These are phyloP conservation scores for Golubevia pallescens DNA, from an alignment of 1,284 basidiomycete species.

Conservation along the genomic window DNA sequence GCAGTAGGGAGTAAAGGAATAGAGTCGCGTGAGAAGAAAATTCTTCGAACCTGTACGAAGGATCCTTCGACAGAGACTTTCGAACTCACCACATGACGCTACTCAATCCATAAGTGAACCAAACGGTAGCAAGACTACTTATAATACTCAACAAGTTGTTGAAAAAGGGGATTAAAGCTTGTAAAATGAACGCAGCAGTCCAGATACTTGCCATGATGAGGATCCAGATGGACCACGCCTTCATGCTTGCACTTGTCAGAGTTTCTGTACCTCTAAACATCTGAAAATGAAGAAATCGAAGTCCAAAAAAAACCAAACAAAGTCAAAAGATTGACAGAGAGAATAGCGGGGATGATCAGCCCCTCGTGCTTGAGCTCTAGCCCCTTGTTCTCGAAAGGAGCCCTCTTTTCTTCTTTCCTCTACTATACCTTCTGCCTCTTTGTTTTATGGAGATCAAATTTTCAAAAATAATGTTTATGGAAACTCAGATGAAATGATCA, in stretches of 20 bases:
- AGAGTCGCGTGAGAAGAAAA: too few species aligned
- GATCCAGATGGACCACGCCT: constrained; percentile 51
- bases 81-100: constrained; percentile 47
- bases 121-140: constrained; percentile 57
- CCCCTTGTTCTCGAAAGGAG: too few species aligned
- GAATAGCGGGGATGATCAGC: neutral
- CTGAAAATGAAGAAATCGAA: constrained; percentile 50
- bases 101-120: constrained; percentile 59
- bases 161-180: constrained; percentile 64
- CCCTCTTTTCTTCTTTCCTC: too few species aligned
- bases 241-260: constrained; percentile 11
- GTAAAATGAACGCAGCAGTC: constrained; percentile 57
- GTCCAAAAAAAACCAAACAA: constrained; percentile 42
- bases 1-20: too few species aligned
- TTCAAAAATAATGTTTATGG: too few species aligned
- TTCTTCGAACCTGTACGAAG: too few species aligned
- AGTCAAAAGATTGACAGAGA: constrained; percentile 7
- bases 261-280: neutral
- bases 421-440: too few species aligned
- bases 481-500: too few species aligned
- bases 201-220: constrained; percentile 52
- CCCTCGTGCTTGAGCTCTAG: too few species aligned
- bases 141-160: constrained; percentile 63
- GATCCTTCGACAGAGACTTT: too few species aligned
- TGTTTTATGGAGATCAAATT: too few species aligned